Evolutionary conservation across 2,329 filamentous ascomycete genomes (phyloP).

Genomic region (Sclerotiophoma versabilis): DNA sequence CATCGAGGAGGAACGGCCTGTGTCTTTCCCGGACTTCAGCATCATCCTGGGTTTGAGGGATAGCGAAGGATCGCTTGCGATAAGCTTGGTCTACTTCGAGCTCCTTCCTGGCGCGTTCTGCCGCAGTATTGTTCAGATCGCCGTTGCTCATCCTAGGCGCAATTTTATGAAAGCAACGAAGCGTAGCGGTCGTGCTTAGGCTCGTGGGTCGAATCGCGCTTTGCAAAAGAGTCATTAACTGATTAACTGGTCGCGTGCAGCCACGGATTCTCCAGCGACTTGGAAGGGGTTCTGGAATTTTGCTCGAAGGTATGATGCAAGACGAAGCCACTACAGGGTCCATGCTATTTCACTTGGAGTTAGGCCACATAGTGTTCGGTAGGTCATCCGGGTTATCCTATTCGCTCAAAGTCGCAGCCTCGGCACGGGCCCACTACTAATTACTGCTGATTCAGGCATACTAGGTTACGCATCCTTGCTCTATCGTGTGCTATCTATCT

Average conservation of each 20-base stretch:
- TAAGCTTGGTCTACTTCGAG: conserved; percentile 25
- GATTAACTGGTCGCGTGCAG: background rate
- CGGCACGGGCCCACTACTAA: background rate
- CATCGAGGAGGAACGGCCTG: conserved; percentile 63
- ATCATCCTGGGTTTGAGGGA: conserved; percentile 58
- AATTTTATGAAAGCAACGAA: conserved; percentile 1
- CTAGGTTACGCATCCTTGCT: background rate
- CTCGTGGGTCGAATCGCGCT: background rate
- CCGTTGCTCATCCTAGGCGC: conserved; percentile 22
- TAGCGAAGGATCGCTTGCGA: conserved; percentile 49
- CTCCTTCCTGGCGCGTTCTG: conserved; percentile 22
- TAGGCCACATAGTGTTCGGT: background rate
- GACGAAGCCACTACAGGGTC: background rate
- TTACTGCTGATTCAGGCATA: background rate
- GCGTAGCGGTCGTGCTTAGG: background rate
- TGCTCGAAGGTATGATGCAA: background rate
- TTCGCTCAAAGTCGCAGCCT: background rate
- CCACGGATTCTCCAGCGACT: background rate
- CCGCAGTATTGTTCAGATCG: conserved; percentile 36
- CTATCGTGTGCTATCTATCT: background rate
- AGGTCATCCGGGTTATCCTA: conserved; percentile 7
- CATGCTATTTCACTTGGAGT: background rate
- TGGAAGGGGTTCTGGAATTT: background rate
- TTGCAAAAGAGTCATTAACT: conserved; percentile 5
- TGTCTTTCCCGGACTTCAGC: conserved; percentile 56